phyloP scores from a whole-genome alignment of 768 basidiomycete genomes.

The Agaricus blazei region DNA sequence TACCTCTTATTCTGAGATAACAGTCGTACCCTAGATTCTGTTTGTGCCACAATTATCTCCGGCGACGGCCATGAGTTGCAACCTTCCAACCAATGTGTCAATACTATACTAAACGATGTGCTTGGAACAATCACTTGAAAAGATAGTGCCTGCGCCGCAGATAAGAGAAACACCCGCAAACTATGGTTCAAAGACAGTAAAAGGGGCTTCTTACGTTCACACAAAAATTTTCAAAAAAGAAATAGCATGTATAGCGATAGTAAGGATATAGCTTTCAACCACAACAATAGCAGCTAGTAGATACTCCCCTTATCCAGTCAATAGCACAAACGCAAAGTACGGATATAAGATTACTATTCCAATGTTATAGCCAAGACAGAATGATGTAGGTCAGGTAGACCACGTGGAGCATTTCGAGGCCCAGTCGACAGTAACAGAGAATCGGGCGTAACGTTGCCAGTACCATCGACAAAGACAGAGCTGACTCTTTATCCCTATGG shows the following conservation, averaged over 20 bases:
- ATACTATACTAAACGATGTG: constrained; percentile 32
- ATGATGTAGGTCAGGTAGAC: not conserved
- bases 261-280: constrained; percentile 10
- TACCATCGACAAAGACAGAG: not conserved
- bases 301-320: constrained; percentile 10
- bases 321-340: not conserved
- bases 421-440: constrained; percentile 2
- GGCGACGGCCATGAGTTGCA: constrained; percentile 52
- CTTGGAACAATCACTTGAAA: constrained; percentile 32
- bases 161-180: not conserved
- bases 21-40: constrained; percentile 48
- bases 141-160: constrained; percentile 12
- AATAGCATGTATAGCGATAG: constrained; percentile 42
- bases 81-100: constrained; percentile 52
- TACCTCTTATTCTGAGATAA: constrained; percentile 47
- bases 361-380: constrained; percentile 7
- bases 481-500: constrained; percentile 19
- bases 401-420: not conserved
- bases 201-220: constrained; percentile 44
- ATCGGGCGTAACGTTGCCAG: not conserved
- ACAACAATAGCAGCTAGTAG: not conserved
- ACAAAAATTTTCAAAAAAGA: constrained; percentile 54
- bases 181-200: constrained; percentile 19
- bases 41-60: not conserved
- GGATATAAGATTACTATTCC: constrained; percentile 5